Evolutionary conservation across 495 filamentous ascomycete genomes (phyloP), one percentile per base, ranked within the genome.

Genomic region (Astrocystis sublimbata): DNA sequence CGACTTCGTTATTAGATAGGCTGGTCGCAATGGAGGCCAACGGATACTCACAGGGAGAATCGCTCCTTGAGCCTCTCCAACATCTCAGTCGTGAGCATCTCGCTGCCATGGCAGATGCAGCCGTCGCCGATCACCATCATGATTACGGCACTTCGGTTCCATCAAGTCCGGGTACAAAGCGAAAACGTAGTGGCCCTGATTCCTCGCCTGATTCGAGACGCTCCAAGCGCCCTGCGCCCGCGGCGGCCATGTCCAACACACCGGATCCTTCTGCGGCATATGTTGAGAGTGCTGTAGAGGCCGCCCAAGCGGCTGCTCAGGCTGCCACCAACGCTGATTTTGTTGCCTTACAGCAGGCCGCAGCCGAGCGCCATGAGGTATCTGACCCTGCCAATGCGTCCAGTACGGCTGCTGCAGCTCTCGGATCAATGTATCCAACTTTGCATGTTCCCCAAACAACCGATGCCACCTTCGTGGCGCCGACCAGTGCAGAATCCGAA

Each of bases 361-460:
- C 71, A 23, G 74, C 68, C 12, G 79, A 83, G 24, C 73, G 79
- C 61, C 75, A 76, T 41, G 81, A 79, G 31, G 62, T 73, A 17
- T 65, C 79, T 15, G 80, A 82, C 53, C 73, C 79, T 51, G 70
- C 75, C 46, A 79, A 78, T 52, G 79, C 78, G 45, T 84, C 86
- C n/a, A 88, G 83, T 50, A 89, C 88, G 30, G 87, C 87, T 23
- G 88, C 88, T 17, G 89, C 88, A n/a, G 84, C 88, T 28, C 78
- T 86, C 30, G 86, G 85, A 51, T 59, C 72, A 47, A 81, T 85
- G 68, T 88, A 87, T 70, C 86, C 85, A 19, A 83, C 83, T 17
- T 82, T 92, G 67, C 89, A 86, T 53, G 83, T 91, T 7, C 89
- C 89, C 3, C 87, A 87, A 67, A 75, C 86, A 4, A 92, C 89